Base-by-base conservation (phyloP, 441 rosid genomes). In the Arabidopsis lyrata region DNA sequence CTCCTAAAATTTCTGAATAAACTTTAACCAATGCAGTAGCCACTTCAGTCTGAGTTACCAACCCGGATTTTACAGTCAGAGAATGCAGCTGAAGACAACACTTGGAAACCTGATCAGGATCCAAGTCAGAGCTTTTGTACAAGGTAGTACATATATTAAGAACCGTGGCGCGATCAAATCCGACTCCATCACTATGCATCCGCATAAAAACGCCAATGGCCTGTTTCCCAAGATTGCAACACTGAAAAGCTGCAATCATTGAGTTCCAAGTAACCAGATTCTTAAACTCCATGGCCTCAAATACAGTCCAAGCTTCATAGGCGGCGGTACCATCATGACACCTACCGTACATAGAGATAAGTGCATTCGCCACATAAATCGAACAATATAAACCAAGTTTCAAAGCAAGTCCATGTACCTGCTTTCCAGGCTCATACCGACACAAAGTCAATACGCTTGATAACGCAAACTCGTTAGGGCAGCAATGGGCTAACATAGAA, bases 211-310 rank as follows among this genome's bases (percentile, higher is more conserved):
- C 66, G 10, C 44, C 11, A 45, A 87, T 12, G 31, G 86, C 90
- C 49, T 65, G 76, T 41, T 27, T 65, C 70, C 84, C 87, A 8
- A 82, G 82, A 48, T 81, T 86, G 14, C 81, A 75, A n/a, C 72
- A 39, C 61, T 78, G 90, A 64, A 87, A 86, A 68, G 87, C 93
- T 4, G 91, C 85, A 76, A 90, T 81, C 90, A 90, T 87, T 3
- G 96, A 87, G 65, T 92, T 90, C 96, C 97, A 90, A 61, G 96
- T 80, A 45, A 88, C 83, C 56, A 78, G 60, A 82, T 83, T 90
- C 53, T 81, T 75, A 34, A 60, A 65, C 80, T 70, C 70, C 78
- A 90, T 66, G 3, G 71, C 66, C 59, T 80, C 77, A 79, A 92
- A 92, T 69, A 90, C 82, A 62, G 68, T 80, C 86, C 88, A 87